Conservation (phyloP, 169 alveolate genomes). For the Eimeria mitis region DNA sequence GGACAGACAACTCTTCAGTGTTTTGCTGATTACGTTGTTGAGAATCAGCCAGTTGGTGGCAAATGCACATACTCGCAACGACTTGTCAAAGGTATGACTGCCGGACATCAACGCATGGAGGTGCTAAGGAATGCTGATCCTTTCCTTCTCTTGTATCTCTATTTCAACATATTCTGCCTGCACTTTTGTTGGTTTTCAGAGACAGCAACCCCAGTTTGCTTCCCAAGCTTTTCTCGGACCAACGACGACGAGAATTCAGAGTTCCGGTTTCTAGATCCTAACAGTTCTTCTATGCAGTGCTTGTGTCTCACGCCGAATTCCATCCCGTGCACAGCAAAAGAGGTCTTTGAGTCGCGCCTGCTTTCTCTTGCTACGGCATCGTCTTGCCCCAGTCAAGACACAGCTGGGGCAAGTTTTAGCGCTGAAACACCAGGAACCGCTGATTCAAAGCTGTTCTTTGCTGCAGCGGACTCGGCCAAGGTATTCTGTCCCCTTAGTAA, state of each 20-base stretch:
- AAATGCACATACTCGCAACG: slow-evolving; percentile 9
- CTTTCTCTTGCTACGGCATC: neutral
- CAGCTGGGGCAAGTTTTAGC: slow-evolving; percentile 38
- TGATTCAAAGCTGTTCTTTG: slow-evolving; percentile 57
- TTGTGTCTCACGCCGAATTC: slow-evolving; percentile 50
- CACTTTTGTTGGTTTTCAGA: slow-evolving; percentile 21
- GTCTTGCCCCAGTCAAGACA: slow-evolving; percentile 24
- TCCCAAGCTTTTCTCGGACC: slow-evolving; percentile 50
- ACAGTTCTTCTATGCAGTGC: slow-evolving; percentile 28
- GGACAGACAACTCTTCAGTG: slow-evolving; percentile 36
- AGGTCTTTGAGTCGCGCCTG: slow-evolving; percentile 39
- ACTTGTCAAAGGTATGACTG: slow-evolving; percentile 44
- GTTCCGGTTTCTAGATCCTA: slow-evolving; percentile 45
- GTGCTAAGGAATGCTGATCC: neutral
- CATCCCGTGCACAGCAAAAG: slow-evolving; percentile 68
- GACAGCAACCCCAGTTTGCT: slow-evolving; percentile 23
- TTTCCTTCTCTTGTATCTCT: neutral
- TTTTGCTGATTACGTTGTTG: slow-evolving; percentile 2
- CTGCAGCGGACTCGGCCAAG: slow-evolving; percentile 66
- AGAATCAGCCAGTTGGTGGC: slow-evolving; percentile 26
- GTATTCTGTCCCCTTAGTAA: slow-evolving; percentile 63
- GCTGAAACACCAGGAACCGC: slow-evolving; percentile 24
- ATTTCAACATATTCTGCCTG: neutral
- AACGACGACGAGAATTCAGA: slow-evolving; percentile 49
- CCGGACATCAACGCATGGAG: neutral